Evolutionary conservation across 176 grass and related monocot species (phyloP).

Genomic region (Oryza coarctata): DNA sequence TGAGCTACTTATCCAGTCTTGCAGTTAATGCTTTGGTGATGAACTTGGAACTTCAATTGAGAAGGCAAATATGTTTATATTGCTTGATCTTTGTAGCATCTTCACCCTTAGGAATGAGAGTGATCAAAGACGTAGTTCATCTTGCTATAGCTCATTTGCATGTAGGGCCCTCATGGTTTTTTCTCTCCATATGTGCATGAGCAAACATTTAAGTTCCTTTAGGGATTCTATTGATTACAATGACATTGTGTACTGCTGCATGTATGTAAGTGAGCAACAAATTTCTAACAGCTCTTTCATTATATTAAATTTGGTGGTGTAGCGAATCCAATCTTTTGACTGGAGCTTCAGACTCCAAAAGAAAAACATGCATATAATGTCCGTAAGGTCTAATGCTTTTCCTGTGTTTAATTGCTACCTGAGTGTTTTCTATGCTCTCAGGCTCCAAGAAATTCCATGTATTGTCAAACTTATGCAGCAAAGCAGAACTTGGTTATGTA

Average conservation of each 20-base stretch:
- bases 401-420: background rate
- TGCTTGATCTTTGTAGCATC: too few relatives aligned
- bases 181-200: background rate
- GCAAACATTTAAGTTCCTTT: background rate
- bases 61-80: too few relatives aligned
- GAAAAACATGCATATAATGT: background rate
- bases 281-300: background rate
- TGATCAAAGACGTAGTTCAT: background rate
- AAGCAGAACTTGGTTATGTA: background rate
- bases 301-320: background rate
- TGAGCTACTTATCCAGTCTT: too few relatives aligned
- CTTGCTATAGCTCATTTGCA: background rate
- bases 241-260: background rate
- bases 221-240: background rate
- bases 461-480: background rate
- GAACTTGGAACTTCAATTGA: too few relatives aligned
- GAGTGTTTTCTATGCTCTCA: background rate
- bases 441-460: background rate
- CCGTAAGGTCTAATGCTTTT: background rate
- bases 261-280: background rate
- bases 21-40: too few relatives aligned
- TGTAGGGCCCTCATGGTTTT: background rate
- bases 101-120: too few relatives aligned
- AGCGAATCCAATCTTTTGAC: background rate
- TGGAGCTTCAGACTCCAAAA: background rate